Conservation (phyloP, 345 rosid genomes). For the Clausena lansium region DNA sequence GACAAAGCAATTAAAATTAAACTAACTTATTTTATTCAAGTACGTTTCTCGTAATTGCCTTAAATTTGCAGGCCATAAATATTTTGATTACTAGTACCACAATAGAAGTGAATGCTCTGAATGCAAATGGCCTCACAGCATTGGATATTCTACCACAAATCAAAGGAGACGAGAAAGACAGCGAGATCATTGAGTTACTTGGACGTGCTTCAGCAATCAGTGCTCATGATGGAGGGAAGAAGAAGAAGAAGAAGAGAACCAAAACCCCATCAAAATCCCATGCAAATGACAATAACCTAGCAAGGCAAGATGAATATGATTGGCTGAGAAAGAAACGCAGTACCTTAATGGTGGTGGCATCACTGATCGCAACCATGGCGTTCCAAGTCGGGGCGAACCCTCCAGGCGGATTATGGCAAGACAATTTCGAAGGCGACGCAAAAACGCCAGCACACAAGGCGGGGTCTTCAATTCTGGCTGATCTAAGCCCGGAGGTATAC, state of each 20-base stretch:
- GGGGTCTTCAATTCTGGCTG: neutral
- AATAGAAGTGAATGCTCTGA: conserved; percentile 19
- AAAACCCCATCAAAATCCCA: too few species aligned
- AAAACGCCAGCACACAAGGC: neutral
- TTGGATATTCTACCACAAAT: conserved; percentile 11
- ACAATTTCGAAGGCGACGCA: neutral
- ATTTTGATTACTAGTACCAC: conserved; percentile 7
- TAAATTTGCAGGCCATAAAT: conserved; percentile 12
- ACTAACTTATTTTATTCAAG: too few species aligned
- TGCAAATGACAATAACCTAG: too few species aligned
- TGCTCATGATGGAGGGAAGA: too few species aligned
- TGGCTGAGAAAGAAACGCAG: conserved; percentile 7
- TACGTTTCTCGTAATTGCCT: too few species aligned
- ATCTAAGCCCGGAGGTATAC: neutral
- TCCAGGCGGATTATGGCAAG: conserved; percentile 27
- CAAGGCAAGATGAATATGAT: too few species aligned
- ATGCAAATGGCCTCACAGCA: conserved; percentile 25
- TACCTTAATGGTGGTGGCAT: conserved; percentile 33
- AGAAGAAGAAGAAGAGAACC: too few species aligned
- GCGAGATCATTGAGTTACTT: conserved; percentile 20
- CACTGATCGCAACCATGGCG: conserved; percentile 34
- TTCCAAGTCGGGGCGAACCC: conserved; percentile 31
- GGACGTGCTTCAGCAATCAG: neutral
- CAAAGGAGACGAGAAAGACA: conserved; percentile 11
- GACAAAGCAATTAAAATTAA: too few species aligned